Base-by-base conservation (phyloP, 768 basidiomycete genomes). In the Serpula lacrymans region DNA sequence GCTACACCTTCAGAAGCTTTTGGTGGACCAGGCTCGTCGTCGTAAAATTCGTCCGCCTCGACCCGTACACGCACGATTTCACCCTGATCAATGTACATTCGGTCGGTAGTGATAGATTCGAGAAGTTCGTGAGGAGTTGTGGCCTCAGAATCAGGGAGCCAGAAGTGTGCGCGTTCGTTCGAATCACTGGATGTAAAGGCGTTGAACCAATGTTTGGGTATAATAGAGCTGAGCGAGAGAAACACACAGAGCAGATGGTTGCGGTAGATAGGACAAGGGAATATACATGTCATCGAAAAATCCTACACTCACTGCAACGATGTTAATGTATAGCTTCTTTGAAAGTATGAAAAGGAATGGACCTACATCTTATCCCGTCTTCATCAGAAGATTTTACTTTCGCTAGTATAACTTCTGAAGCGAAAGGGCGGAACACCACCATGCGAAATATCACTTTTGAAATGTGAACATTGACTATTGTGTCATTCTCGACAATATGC, bases 201-300 rank as follows among this genome's bases (percentile, higher is more conserved):
- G n/a, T n/a, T n/a, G n/a, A n/a, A n/a, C n/a, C n/a, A n/a, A n/a
- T n/a, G n/a, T n/a, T n/a, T n/a, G 10, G 38, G 33, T 17, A 20
- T 21, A 33, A 29, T 18, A 20, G 9, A 34, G 24, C 1, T 11
- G 11, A 31, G 10, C 25, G 37, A 13, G 40, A 11, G 25, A 29
- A 5, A 62, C 83, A 36, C 57, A 88, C 88, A 89, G 91, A 3
- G 85, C 78, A 27, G 75, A 78, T 20, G 90, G 85, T 52, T 84
- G 78, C 2, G 94, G 93, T 5, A 97, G 78, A 43, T 89, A 83
- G 3, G 76, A 67, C 0, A 76, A 64, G 0, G 92, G 89, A 33
- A 97, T 76, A 56, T 90, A 88, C 17, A 97, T 83, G 52, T 97
- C 93, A 62, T 92, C 89, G 54, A 98, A 98, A 70, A 98, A 97